phyloP scores from a whole-genome alignment of 768 basidiomycete genomes.

The Podaxis sp. region DNA sequence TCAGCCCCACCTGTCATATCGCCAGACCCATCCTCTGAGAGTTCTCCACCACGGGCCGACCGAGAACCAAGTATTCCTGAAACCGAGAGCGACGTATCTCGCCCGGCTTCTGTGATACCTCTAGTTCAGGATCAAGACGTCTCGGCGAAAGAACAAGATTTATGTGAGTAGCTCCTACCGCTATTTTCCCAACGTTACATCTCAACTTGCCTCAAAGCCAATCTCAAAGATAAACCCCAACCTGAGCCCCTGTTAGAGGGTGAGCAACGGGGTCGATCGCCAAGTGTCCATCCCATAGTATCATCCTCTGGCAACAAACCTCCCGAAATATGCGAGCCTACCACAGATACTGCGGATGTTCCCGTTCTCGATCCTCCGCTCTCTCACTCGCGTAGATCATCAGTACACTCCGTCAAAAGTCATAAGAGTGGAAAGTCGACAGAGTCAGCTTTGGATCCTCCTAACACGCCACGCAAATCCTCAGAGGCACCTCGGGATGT shows the following conservation, averaged over 20 bases:
- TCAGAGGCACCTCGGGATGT: constrained; percentile 26
- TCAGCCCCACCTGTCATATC: constrained; percentile 33
- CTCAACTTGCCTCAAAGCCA: neutral
- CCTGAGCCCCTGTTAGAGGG: neutral
- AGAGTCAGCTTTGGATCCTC: constrained; percentile 20
- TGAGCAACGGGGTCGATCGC: constrained; percentile 6
- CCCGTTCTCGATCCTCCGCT: constrained; percentile 11
- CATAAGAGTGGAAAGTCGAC: constrained; percentile 30
- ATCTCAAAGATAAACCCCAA: neutral
- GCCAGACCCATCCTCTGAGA: neutral
- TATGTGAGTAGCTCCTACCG: neutral
- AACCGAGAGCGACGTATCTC: constrained; percentile 17
- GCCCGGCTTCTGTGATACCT: constrained; percentile 3
- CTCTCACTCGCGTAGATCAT: constrained; percentile 40
- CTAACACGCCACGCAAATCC: constrained; percentile 35
- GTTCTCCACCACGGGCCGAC: constrained; percentile 8
- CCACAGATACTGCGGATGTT: neutral
- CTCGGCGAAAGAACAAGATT: neutral
- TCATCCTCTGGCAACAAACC: neutral
- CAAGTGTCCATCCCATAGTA: neutral
- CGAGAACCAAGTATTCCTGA: constrained; percentile 14
- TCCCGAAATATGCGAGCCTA: constrained; percentile 2
- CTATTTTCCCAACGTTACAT: neutral
- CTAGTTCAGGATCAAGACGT: neutral
- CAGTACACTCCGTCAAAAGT: constrained; percentile 41